phyloP scores from a whole-genome alignment of 176 grass and related monocot species.

The Raddia guianensis region DNA sequence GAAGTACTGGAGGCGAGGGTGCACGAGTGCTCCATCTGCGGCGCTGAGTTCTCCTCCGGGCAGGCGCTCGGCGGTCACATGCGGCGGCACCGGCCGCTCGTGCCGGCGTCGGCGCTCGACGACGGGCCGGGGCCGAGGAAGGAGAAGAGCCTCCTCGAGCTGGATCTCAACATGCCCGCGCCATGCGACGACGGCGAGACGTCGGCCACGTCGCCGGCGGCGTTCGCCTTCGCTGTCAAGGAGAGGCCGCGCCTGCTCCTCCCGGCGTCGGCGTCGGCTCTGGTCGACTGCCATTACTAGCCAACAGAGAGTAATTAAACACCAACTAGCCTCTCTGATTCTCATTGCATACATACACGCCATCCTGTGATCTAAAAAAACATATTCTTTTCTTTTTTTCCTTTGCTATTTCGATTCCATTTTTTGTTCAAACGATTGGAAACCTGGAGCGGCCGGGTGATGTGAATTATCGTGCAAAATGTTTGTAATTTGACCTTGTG shows the following conservation, averaged over 20 bases:
- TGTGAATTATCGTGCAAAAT: slow-evolving; percentile 50
- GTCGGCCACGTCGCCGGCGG: neutral
- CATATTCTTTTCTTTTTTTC: neutral
- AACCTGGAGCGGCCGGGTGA: slow-evolving; percentile 45
- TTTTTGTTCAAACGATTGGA: slow-evolving; percentile 50
- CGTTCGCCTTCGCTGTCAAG: slow-evolving; percentile 33
- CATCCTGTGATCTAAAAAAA: slow-evolving; percentile 23
- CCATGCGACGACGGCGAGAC: slow-evolving; percentile 37
- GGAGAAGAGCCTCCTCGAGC: slow-evolving; percentile 66
- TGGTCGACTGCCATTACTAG: slow-evolving; percentile 94
- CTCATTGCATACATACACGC: slow-evolving; percentile 10
- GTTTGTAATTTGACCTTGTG: slow-evolving; percentile 25
- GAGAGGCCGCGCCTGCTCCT: slow-evolving; percentile 39
- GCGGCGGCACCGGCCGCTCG: slow-evolving; percentile 77
- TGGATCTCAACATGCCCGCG: slow-evolving; percentile 92
- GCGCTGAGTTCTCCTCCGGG: slow-evolving; percentile 82
- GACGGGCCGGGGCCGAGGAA: slow-evolving; percentile 50
- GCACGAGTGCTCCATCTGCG: slow-evolving; percentile 88
- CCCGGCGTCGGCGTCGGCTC: slow-evolving; percentile 48
- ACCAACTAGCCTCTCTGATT: slow-evolving; percentile 31
- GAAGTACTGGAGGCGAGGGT: slow-evolving; percentile 32
- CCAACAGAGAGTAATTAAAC: neutral
- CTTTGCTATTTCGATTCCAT: slow-evolving; percentile 33
- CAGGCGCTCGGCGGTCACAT: slow-evolving; percentile 96
- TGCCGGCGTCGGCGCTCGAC: slow-evolving; percentile 21